phyloP scores from a whole-genome alignment of 768 basidiomycete species.

The Podaxis carcinomalis region DNA sequence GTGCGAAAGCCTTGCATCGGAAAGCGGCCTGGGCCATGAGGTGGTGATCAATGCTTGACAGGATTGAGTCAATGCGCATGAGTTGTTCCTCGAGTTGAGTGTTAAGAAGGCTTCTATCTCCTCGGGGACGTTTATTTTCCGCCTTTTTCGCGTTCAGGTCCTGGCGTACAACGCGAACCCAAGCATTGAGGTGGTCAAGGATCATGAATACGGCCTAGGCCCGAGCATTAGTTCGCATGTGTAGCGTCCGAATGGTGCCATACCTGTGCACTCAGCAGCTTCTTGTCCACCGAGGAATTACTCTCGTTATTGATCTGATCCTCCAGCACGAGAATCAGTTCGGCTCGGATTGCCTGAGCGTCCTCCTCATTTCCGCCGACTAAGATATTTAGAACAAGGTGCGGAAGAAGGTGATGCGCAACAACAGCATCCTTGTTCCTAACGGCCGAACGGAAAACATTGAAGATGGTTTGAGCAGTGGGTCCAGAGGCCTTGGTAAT shows the following conservation, averaged over 20 bases:
- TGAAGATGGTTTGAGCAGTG: constrained; percentile 67
- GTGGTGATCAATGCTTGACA: constrained; percentile 80
- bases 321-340: constrained; percentile 76
- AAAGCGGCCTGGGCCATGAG: constrained; percentile 93
- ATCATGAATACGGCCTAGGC: constrained; percentile 88
- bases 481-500: constrained; percentile 59
- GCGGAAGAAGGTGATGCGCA: constrained; percentile 88
- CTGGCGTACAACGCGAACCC: constrained; percentile 75
- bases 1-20: constrained; percentile 90
- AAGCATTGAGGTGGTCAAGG: constrained; percentile 91
- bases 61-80: constrained; percentile 69
- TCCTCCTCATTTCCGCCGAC: constrained; percentile 68
- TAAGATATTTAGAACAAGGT: constrained; percentile 83
- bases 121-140: constrained; percentile 47
- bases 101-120: constrained; percentile 22
- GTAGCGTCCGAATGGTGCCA: constrained; percentile 6
- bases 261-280: constrained; percentile 92
- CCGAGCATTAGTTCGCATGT: not conserved
- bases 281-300: constrained; percentile 67
- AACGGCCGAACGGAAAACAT: constrained; percentile 72
- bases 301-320: constrained; percentile 76
- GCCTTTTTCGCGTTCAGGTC: constrained; percentile 46
- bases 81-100: constrained; percentile 56
- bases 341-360: constrained; percentile 59
- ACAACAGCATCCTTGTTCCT: constrained; percentile 90